These are phyloP conservation scores for Coemansia sp. DNA, from an alignment of 192 early-diverging fungal species.

Conservation along the genomic window DNA sequence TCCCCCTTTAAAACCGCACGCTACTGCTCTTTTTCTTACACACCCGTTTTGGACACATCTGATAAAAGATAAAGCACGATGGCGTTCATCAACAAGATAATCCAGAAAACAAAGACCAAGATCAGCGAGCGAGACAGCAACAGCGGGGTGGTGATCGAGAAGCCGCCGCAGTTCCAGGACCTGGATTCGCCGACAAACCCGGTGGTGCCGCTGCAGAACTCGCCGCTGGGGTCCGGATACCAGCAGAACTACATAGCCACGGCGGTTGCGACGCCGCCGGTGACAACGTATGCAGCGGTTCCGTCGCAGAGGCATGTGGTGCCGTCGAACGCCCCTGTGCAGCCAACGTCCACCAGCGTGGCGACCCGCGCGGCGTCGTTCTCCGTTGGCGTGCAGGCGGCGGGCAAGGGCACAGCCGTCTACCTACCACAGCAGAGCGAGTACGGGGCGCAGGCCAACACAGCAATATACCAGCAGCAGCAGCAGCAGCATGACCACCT, in stretches of 20 bases:
- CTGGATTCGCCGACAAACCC: conserved; percentile 46
- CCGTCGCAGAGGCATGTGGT: conserved; percentile 44
- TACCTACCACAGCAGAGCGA: conserved; percentile 9
- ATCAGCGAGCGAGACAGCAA: conserved; percentile 41
- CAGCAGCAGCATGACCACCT: conserved; percentile 16
- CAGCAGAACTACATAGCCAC: conserved; percentile 15
- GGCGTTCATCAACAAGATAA: conserved; percentile 59
- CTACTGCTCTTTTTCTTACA: not conserved
- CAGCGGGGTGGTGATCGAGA: conserved; percentile 14
- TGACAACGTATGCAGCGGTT: conserved; percentile 13
- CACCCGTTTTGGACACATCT: too few relatives aligned
- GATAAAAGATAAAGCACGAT: conserved; percentile 26
- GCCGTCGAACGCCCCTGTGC: conserved; percentile 43
- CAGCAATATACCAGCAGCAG: not conserved
- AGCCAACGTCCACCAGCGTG: conserved; percentile 36
- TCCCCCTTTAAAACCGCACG: not conserved
- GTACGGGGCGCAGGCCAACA: not conserved
- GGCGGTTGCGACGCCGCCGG: conserved; percentile 14
- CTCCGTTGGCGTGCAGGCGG: conserved; percentile 24
- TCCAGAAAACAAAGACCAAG: conserved; percentile 58
- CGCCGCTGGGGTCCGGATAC: conserved; percentile 9
- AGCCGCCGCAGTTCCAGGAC: conserved; percentile 9
- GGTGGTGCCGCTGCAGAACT: conserved; percentile 19
- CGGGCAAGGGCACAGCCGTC: conserved; percentile 8
- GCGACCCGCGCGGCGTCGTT: conserved; percentile 51